Evolutionary conservation across 352 stramenopile genomes (phyloP).

Genomic region (Elongisporangium undulatum): DNA sequence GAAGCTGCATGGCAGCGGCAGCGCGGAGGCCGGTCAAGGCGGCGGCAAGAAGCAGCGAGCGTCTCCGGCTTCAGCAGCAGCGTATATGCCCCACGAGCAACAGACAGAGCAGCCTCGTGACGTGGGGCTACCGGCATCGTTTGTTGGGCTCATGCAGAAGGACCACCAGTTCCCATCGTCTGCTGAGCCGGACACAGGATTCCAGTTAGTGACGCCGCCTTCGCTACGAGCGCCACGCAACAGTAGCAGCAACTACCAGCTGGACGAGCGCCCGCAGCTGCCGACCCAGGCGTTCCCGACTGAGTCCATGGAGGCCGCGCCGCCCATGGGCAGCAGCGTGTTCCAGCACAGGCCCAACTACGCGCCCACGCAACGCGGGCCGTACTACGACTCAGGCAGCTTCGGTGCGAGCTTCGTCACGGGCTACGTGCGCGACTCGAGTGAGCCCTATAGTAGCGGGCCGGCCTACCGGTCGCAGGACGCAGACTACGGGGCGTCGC

Average conservation of each 20-base stretch:
- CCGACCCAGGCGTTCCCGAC: constrained; percentile 56
- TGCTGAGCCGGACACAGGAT: not conserved
- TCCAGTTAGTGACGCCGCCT: not conserved
- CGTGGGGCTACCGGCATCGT: not conserved
- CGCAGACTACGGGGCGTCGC: constrained; percentile 22
- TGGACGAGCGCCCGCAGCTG: constrained; percentile 40
- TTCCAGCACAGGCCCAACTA: not conserved
- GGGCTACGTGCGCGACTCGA: constrained; percentile 26
- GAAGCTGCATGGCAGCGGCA: constrained; percentile 5
- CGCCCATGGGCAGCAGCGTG: constrained; percentile 4
- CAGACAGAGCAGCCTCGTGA: not conserved
- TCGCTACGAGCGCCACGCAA: not conserved
- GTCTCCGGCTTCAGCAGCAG: not conserved
- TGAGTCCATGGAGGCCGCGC: constrained; percentile 22
- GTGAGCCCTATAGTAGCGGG: constrained; percentile 20
- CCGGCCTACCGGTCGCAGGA: not conserved
- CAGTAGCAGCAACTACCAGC: not conserved
- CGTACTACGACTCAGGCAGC: constrained; percentile 23
- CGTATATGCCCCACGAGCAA: not conserved
- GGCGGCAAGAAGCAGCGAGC: not conserved
- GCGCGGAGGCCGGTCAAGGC: not conserved
- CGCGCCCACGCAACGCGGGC: constrained; percentile 13
- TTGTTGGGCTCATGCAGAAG: not conserved
- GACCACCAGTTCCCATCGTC: not conserved
- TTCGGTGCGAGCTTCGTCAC: constrained; percentile 4